Evolutionary conservation across 768 basidiomycete species (phyloP).

Genomic region (Paxillus ammoniavirescens): DNA sequence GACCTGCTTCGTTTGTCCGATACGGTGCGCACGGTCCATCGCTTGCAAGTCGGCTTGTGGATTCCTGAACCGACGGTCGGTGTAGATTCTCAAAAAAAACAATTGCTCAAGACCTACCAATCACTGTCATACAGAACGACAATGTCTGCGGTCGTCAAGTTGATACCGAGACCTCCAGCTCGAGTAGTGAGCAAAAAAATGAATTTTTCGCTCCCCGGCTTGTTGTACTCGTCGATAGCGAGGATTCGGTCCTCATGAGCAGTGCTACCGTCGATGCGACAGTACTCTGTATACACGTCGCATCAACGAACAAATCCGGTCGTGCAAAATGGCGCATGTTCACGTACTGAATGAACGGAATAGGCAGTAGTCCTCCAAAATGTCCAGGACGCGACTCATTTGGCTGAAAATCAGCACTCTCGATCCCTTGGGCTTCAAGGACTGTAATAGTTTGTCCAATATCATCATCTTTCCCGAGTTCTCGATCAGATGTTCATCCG

Average conservation of each 20-base stretch:
- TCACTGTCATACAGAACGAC: slow-evolving; percentile 97
- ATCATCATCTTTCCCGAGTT: slow-evolving; percentile 98
- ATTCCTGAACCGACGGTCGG: slow-evolving; percentile 58
- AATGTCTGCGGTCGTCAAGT: slow-evolving; percentile 90
- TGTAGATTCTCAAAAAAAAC: neutral
- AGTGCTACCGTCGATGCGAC: slow-evolving; percentile 93
- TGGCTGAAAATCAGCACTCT: slow-evolving; percentile 97
- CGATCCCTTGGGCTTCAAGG: slow-evolving; percentile 91
- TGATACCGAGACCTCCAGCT: slow-evolving; percentile 96
- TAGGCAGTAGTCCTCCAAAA: slow-evolving; percentile 94
- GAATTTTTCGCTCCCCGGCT: slow-evolving; percentile 90
- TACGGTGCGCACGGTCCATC: slow-evolving; percentile 97
- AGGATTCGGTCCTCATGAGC: slow-evolving; percentile 95
- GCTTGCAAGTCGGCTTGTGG: slow-evolving; percentile 99
- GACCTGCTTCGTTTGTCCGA: slow-evolving; percentile 96
- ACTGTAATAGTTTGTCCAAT: slow-evolving; percentile 85
- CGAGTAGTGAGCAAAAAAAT: slow-evolving; percentile 96
- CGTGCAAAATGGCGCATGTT: neutral
- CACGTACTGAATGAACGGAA: slow-evolving; percentile 84
- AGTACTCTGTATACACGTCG: slow-evolving; percentile 64
- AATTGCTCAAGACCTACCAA: slow-evolving; percentile 62
- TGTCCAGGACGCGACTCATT: slow-evolving; percentile 97
- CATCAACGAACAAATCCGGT: slow-evolving; percentile 1
- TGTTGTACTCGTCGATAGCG: slow-evolving; percentile 98
- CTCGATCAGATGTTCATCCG: slow-evolving; percentile 92